Percentiles rank a stretch among this genome's conserved stretches.
Conservation (phyloP, 2,329 filamentous ascomycete genomes). For the Fusarium odoratissimum region DNA sequence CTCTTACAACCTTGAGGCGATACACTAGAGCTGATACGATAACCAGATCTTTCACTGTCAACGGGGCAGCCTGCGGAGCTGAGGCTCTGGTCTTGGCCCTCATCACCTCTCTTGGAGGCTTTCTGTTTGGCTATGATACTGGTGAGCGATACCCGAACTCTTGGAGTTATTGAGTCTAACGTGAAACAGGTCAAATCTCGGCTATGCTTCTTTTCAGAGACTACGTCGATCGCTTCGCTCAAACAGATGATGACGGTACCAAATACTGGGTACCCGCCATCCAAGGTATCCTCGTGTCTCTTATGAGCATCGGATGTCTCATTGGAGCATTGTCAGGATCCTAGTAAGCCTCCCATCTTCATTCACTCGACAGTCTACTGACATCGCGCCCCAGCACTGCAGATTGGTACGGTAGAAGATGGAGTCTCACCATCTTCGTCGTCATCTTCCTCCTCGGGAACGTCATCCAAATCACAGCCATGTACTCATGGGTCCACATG, state of each 20-base stretch:
- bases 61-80: conserved; percentile 55
- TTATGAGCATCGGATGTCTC: conserved; percentile 67
- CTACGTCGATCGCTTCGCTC: conserved; percentile 67
- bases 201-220: conserved; percentile 61
- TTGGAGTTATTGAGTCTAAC: accelerated
- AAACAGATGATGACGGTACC: conserved; percentile 58
- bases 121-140: conserved; percentile 73
- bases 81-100: conserved; percentile 59
- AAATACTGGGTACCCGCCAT: conserved; percentile 56
- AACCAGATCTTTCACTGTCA: conserved; percentile 54
- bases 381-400: conserved; percentile 56
- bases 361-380: conserved; percentile 40
- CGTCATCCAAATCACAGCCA: conserved; percentile 72
- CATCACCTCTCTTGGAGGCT: conserved; percentile 68
- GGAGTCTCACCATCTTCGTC: conserved; percentile 64
- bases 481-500: conserved; percentile 71
- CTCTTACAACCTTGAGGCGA: neutral
- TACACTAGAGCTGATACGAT: neutral
- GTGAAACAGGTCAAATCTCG: conserved; percentile 61
- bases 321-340: conserved; percentile 65
- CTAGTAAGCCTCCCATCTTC: conserved; percentile 48
- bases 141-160: conserved; percentile 56
- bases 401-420: conserved; percentile 68
- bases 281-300: conserved; percentile 65
- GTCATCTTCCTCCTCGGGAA: conserved; percentile 72